phyloP scores from a whole-genome alignment of 2,329 filamentous ascomycete species.

The Cytospora leucostoma region DNA sequence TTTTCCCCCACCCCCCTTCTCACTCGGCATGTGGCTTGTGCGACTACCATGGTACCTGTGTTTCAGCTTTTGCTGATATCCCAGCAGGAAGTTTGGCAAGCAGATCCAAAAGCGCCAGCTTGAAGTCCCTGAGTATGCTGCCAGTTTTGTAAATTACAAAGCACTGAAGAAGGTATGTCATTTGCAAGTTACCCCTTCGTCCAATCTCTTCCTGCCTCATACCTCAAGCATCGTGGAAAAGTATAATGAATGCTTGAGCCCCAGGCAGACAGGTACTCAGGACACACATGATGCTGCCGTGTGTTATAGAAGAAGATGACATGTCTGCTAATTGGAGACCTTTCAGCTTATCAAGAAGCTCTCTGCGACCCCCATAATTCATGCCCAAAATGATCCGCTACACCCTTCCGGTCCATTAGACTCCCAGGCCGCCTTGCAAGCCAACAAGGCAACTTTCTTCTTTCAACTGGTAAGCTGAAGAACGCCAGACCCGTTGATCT shows the following conservation, averaged over 20 bases:
- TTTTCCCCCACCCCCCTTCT: neutral
- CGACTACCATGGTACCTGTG: neutral
- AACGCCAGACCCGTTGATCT: constrained; percentile 16
- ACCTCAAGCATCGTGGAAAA: constrained; percentile 2
- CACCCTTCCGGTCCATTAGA: constrained; percentile 57
- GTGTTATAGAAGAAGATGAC: neutral
- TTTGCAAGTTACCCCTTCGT: neutral
- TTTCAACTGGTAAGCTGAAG: constrained; percentile 76
- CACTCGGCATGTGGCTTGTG: neutral
- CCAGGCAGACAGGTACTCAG: neutral
- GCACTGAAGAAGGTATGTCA: constrained; percentile 87
- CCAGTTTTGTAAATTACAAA: constrained; percentile 99
- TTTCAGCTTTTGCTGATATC: constrained; percentile 30
- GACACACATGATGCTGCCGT: neutral
- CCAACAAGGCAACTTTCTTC: constrained; percentile 98
- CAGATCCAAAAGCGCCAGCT: constrained; percentile 99
- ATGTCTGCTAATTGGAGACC: constrained; percentile 36
- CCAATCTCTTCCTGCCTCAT: neutral
- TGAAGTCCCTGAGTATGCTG: constrained; percentile 98
- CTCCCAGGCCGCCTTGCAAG: constrained; percentile 86
- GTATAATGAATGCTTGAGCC: no score
- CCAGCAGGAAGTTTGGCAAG: constrained; percentile 95
- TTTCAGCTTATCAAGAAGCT: constrained; percentile 95
- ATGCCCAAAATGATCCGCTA: constrained; percentile 68
- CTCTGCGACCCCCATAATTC: constrained; percentile 84